Base-by-base conservation (phyloP, 805 yeast species). In the Nakazawaea populi region DNA sequence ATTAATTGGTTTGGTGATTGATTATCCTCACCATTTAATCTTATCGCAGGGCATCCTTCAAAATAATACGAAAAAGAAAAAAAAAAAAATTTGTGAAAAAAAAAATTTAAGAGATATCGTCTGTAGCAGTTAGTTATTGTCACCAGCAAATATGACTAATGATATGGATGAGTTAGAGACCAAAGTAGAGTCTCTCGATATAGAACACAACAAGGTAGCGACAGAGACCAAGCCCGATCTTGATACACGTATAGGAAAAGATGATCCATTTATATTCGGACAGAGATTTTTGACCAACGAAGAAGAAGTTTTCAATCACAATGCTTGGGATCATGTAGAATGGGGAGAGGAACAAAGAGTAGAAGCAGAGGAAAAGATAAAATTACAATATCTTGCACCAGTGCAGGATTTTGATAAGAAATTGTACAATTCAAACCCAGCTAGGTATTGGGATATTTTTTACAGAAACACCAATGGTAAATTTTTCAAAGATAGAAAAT, bases 261-360 rank as follows among this genome's bases (percentile, higher is more conserved):
- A 91, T 58, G 74, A 80, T 36, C 99, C 99, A 5, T 92, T 89
- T 66, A 85, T 83, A 24, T 94, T 94, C 69, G 99, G 99, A 9
- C 95, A 89, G 64, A 74, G 99, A 51, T 80, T 69, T 56, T 71
- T 94, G 52, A 77, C 77, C 2, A 79, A 83, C 44, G 86, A 83
- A 12, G 82, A 85, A 4, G 90, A 89, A 31, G 96, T 94, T 1
- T 94, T 96, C 83, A 77, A 79, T 53, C 96, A 87, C 63, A 94
- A 94, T 64, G 99, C 99, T 0, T 86, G 94, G 89, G 99, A 94
- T 65, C 96, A 94, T 64, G 97, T 90, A 35, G 96, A 89, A 62
- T 91, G 97, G 96, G 97, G 96, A 46, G 90, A 87, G 48, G 96
- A 89, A 58, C 97, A 94, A 64, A 66, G 83, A 11, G 62, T 71